phyloP scores from a whole-genome alignment of 495 filamentous ascomycete genomes.

The Lasiosphaeris hirsuta region DNA sequence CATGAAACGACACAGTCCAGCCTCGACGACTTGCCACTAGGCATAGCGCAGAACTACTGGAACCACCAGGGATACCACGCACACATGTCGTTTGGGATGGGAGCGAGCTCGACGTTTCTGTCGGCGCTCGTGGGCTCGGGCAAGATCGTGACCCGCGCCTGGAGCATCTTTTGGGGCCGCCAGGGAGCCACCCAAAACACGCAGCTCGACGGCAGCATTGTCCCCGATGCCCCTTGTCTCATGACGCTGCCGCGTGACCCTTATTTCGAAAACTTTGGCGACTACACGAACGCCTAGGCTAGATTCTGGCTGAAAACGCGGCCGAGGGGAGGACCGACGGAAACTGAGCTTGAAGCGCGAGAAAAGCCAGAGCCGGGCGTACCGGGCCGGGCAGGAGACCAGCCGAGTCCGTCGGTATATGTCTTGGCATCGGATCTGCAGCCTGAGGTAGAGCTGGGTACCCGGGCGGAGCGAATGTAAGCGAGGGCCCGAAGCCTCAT shows the following conservation, averaged over 20 bases:
- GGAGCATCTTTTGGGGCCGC: slow-evolving; percentile 33
- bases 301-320: too few species aligned
- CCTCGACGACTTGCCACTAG: slow-evolving; percentile 22
- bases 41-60: slow-evolving; percentile 19
- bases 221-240: slow-evolving; percentile 16
- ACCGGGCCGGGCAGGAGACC: too few species aligned
- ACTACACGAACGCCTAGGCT: background rate
- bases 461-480: too few species aligned
- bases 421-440: too few species aligned
- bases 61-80: slow-evolving; percentile 12
- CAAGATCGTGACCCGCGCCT: slow-evolving; percentile 30
- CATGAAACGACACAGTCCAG: background rate
- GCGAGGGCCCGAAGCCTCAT: too few species aligned
- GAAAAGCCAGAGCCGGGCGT: too few species aligned
- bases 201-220: slow-evolving; percentile 34
- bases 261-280: slow-evolving; percentile 25
- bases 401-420: too few species aligned
- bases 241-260: slow-evolving; percentile 23
- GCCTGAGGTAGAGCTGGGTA: too few species aligned
- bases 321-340: too few species aligned
- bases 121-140: slow-evolving; percentile 21
- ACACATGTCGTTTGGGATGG: slow-evolving; percentile 26
- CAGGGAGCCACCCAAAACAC: slow-evolving; percentile 17
- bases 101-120: slow-evolving; percentile 34
- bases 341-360: too few species aligned